Base-by-base conservation (phyloP, 495 filamentous ascomycete genomes). In the Xylaria bambusicola region DNA sequence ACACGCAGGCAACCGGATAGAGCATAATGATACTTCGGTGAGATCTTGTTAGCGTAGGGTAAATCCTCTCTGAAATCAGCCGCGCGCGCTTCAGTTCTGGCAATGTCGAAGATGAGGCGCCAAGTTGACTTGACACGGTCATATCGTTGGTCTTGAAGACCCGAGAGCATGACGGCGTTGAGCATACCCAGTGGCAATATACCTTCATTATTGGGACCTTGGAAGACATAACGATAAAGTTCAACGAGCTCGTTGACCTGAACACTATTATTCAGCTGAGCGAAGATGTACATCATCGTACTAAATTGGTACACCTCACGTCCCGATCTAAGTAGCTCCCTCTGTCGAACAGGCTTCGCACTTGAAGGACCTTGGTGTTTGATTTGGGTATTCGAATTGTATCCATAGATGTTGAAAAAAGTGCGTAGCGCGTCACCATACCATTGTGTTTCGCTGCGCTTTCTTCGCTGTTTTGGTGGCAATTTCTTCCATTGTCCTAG, bases 111-210 rank as follows among this genome's bases (percentile, higher is more conserved):
- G 6, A 83, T 78, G 24, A 89, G 69, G 3, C 82, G 57, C 91
- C 91, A 95, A 38, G 79, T 87, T 56, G 81, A 67, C 48, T 82
- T 80, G 24, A 92, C 84, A 44, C 82, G 79, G 23, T 81, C 73
- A 57, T 81, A 80, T 31, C 88, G 75, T 8, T 73, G 65, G 20
- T 83, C 82, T 33, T 77, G 73, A 21, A 82, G 69, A 66, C 88
- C 78, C 4, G 82, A 74, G 2, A 77, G 67, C 88, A 94, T 92
- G 24, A 91, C 69, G 8, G 85, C 79, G 51, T 79, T 78, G 12
- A 93, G 71, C 45, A 93, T 73, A 9, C 71, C 68, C 38, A 90
- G 67, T 0, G 90, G 87, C 60, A 76, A 29, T 6, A 64, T 56
- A 10, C 66, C 67, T 6, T 41, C 47, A 29, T 55, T 47, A 52